Base-by-base conservation (phyloP, 768 basidiomycete species). In the Boletus tomentosulus region DNA sequence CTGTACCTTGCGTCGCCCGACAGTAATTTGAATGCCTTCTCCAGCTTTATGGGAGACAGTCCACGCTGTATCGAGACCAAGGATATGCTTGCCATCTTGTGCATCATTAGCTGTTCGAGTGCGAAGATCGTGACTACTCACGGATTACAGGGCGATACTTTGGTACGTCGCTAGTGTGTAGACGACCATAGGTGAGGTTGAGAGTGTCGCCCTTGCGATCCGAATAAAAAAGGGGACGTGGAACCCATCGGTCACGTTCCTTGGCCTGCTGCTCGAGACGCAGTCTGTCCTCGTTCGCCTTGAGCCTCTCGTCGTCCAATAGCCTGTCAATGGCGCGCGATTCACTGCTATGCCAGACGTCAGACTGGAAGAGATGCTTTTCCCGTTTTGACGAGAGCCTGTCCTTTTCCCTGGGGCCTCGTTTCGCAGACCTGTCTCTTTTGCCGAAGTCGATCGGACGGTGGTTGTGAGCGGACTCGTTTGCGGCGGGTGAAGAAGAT, bases 171-270 rank as follows among this genome's bases (percentile, higher is more conserved):
- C 83, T 77, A 28, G 77, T 65, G 62, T 87, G 75, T 31, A 87
- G 61, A 3, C 81, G 72, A n/a, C 86, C 88, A 60, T 87, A 90
- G 41, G 77, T 77, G 31, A 87, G 68, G 62, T 87, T 89, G 50
- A 83, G 70, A 42, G 68, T 56, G 66, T 91, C 89, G 3, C 87
- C 87, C 60, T 78, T 81, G 47, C 77, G 75, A 65, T 90, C 88
- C 12, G 81, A 82, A 64, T 78, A 88, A 69, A 80, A 89, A 9
- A 71, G 54, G 31, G 64, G 66, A 28, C 54, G 69, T 42, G 65
- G 65, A 39, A 64, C 61, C 61, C 63, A 66, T 58, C 61, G 58
- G 51, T 58, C 60, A 38, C 55, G 57, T 31, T 65, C 56, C 34
- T 53, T 55, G 22, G 38, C 57, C 15, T 60, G 62, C 35, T 58